phyloP scores from a whole-genome alignment of 2,329 filamentous ascomycete species.

The Fusarium papillatum region DNA sequence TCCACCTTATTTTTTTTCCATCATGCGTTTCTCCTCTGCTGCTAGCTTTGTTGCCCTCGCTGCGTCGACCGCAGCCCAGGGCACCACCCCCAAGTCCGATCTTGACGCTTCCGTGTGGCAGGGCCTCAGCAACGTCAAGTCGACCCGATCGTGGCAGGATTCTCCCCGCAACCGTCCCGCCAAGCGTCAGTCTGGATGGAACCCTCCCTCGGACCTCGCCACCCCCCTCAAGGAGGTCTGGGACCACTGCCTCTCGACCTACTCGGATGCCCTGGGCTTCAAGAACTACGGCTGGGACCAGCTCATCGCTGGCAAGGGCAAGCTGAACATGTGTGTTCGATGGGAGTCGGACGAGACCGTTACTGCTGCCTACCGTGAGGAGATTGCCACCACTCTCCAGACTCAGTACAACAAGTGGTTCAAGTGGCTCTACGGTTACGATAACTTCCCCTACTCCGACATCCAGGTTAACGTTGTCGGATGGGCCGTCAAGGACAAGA shows the following conservation, averaged over 20 bases:
- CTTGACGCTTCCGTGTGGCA: conserved; percentile 48
- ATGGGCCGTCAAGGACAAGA: conserved; percentile 56
- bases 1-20: conserved; percentile 9
- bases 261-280: conserved; percentile 43
- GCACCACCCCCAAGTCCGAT: conserved; percentile 40
- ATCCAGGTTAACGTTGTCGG: conserved; percentile 57
- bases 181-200: conserved; percentile 47
- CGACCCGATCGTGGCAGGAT: conserved; percentile 19
- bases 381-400: conserved; percentile 51
- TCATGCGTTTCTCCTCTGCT: conserved; percentile 43
- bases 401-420: conserved; percentile 56
- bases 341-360: conserved; percentile 57
- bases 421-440: conserved; percentile 57
- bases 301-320: conserved; percentile 48
- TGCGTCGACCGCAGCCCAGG: conserved; percentile 37
- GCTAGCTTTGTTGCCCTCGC: conserved; percentile 38
- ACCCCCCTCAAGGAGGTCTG: conserved; percentile 47
- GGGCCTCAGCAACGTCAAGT: conserved; percentile 28
- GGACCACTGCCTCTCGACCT: conserved; percentile 47
- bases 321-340: conserved; percentile 53
- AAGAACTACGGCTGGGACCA: conserved; percentile 53
- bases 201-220: conserved; percentile 43
- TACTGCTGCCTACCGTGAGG: conserved; percentile 53
- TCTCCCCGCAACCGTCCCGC: conserved; percentile 39
- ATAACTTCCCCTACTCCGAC: conserved; percentile 56